Base-by-base conservation (phyloP, 2,329 filamentous ascomycete species). In the Fragosphaeria purpurea region DNA sequence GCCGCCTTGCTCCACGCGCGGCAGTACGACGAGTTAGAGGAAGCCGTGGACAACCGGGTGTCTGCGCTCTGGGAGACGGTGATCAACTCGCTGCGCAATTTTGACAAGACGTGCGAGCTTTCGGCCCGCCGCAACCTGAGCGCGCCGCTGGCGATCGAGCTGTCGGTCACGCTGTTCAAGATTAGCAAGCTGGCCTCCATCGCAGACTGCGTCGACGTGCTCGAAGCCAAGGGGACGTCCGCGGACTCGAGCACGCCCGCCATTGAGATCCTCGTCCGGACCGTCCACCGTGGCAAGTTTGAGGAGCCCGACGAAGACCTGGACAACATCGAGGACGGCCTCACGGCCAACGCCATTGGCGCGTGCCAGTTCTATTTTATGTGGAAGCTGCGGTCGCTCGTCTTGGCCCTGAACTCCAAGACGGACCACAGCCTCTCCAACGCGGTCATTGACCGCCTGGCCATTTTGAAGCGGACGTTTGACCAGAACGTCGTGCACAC, bases 311-410 rank as follows among this genome's bases (percentile, higher is more conserved):
- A 88, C 50, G 79, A 83, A 42, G 83, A 85, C 11, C 75, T 83
- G 32, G 85, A 89, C 55, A 82, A 82, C 42, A 71, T 87, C 10
- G 91, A 97, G 65, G 86, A 93, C 57, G 82, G 87, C 56, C 73
- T 93, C 42, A 82, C 88, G 6, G 74, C 80, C 2, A 85, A 83
- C 59, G 84, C 88, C 34, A 85, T 94, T 60, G 85, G 86, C 57
- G 76, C 83, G 2, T 75, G 85, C 47, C 76, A 89, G 44, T 88
- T 94, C 67, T 97, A 96, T 69, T 95, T 96, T 63, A 88, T 95
- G 81, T 98, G 93, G 93, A 91, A 93, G 63, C 77, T 85, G 30
- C 78, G 80, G 48, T 72, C 75, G 48, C 61, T 88, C 53, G 71
- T 74, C 55, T 70, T 74, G 49, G 66, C 76, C 12, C 65, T 87